Base-by-base conservation (phyloP, 2,329 filamentous ascomycete species). In the Colletotrichum tabaci region DNA sequence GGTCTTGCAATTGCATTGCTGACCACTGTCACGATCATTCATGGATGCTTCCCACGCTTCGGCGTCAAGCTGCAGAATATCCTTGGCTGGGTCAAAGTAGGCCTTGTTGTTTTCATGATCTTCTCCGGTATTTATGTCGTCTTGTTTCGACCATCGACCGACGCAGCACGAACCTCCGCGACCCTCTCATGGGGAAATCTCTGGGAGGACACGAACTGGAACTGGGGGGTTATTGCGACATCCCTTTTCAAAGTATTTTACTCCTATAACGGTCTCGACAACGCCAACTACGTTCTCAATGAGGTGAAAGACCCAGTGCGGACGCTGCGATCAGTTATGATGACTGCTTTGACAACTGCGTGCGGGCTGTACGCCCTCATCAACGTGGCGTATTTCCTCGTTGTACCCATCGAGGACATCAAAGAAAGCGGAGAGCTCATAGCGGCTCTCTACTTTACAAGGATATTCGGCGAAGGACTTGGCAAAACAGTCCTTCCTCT, bases 201-300 rank as follows among this genome's bases (percentile, higher is more conserved):
- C 0, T 93, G 90, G 90, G 84, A 88, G 52, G 89, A 86, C 44
- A 92, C 90, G 1, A 88, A 91, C 66, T 93, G 91, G 91, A 91
- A 88, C 76, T 92, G 90, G 86, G 90, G 90, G 40, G 84, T 88
- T 1, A 83, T 94, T n/a, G 89, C 90, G 0, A 92, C 91, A 0
- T 87, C 91, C 0, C 80, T 94, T 0, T 91, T 91, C 81, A 91
- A 91, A 75, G 89, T 93, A 0, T 89, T 91, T 55, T 93, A 93
- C 78, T 92, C 91, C 0, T 94, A 93, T 67, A 85, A 90, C 0
- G 92, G 92, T 0, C 82, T 92, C 15, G 88, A 85, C 63, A 93
- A 93, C 71, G 85, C 91, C 73, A 92, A 91, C 80, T 92, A 93
- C 74, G 91, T 93, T 4, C 83, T 94, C 61, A 92, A 92, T 76